Evolutionary conservation across 2,329 filamentous ascomycete genomes (phyloP), one percentile per base, ranked within the genome.

Genomic region (Aspergillus niger): DNA sequence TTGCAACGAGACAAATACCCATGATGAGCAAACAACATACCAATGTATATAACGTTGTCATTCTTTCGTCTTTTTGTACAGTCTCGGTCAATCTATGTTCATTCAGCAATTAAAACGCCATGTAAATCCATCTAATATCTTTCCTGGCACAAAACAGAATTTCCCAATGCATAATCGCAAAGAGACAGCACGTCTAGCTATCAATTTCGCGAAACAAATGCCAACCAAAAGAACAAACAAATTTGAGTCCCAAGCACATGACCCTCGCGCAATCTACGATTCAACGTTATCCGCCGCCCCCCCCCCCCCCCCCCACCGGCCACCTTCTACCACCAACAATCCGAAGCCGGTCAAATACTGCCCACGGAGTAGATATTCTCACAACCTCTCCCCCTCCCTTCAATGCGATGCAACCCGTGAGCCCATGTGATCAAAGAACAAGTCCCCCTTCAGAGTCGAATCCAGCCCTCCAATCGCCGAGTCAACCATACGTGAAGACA

Each of bases 401-500:
- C 54, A 74, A 22, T 68, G 63, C 5, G 70, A 54, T 22, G 69
- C 69, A 55, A 80, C 70, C 55, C 78, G 69, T 26, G 76, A 74
- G 41, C 75, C 70, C 78, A 80, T 80, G 7, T 74, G 71, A 51
- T 80, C 78, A 57, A 79, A 78, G 49, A 77, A 69, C 48, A 79
- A 58, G 56, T 80, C 77, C 2, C 72, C 73, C 66, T 76, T 76
- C 55, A 80, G 64, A 10, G 74, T 73, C 26, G 75, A 72, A 51
- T 79, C 76, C 13, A 78, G 63, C 17, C 77, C 78, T n/a, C 69
- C 71, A 51, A 81, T 74, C 1, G 76, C 78, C 13, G 79, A 80
- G 61, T 81, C 79, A 5, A 79, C 69, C 64, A 81, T 70, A 26
- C 79, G 76, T 24, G 79, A 81, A 5, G 78, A 80, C 79, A 81